Conservation (phyloP, 257 asterid genomes). For the Haberlea rhodopensis region DNA sequence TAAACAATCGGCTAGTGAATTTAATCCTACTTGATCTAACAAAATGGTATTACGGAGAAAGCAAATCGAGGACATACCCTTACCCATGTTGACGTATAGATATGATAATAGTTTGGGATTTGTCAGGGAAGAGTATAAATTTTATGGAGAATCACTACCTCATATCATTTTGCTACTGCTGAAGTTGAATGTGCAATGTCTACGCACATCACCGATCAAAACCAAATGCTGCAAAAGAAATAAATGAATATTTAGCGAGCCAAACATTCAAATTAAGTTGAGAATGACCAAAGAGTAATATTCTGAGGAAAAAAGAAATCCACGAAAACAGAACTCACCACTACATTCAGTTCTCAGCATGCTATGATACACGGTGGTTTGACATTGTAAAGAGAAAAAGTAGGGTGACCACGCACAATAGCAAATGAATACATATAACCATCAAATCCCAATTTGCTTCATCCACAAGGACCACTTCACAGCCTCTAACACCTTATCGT, state of each 20-base stretch:
- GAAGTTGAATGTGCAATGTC: neutral
- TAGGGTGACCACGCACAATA: neutral
- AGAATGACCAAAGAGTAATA: neutral
- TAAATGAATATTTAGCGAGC: neutral
- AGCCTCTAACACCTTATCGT: constrained; percentile 88
- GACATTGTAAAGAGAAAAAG: neutral
- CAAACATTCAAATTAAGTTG: neutral
- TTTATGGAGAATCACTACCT: neutral
- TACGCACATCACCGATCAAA: neutral
- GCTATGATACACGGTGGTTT: neutral
- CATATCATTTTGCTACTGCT: constrained; percentile 2
- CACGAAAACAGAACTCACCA: neutral
- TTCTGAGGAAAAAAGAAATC: neutral
- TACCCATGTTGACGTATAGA: neutral
- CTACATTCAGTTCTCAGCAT: neutral
- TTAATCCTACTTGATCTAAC: constrained; percentile 5
- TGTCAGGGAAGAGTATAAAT: neutral
- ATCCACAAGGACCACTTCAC: constrained; percentile 99
- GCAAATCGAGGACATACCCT: no score
- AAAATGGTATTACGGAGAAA: neutral
- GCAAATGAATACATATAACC: neutral
- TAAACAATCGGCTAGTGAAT: constrained; percentile 1
- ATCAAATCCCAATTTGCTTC: constrained; percentile 75
- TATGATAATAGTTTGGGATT: neutral
- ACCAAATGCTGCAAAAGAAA: neutral